These are phyloP conservation scores for Volvox africanus DNA, from an alignment of 139 green algal genomes.

Conservation along the genomic window DNA sequence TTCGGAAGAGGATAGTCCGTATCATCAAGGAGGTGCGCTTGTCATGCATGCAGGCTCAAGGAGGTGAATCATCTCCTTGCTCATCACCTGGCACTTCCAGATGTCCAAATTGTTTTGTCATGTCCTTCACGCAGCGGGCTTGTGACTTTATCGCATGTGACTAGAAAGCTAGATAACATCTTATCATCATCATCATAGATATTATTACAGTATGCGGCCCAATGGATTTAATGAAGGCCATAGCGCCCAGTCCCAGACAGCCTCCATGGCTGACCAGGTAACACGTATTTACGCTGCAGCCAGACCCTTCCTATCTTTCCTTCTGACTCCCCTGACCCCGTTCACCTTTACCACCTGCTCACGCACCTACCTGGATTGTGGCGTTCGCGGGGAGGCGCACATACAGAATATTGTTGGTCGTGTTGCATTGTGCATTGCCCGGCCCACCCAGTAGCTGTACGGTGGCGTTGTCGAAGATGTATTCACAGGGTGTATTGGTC, in stretches of 20 bases:
- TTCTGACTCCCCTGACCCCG: neutral
- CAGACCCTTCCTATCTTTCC: neutral
- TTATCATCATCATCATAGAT: too few species aligned
- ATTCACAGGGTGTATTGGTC: neutral
- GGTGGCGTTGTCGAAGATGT: neutral
- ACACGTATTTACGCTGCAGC: too few species aligned
- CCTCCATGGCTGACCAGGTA: neutral
- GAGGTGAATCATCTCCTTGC: neutral
- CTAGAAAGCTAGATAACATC: too few species aligned
- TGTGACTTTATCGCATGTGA: too few species aligned
- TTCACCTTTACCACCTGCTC: neutral
- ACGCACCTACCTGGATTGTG: neutral
- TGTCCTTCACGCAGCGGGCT: too few species aligned
- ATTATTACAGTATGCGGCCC: too few species aligned
- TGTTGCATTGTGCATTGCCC: neutral
- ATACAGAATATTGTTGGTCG: neutral
- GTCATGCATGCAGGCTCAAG: neutral
- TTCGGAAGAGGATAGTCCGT: neutral
- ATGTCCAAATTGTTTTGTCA: too few species aligned
- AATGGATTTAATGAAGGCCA: neutral
- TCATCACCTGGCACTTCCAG: neutral
- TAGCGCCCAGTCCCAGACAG: neutral
- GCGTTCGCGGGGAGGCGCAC: neutral
- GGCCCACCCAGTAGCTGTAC: neutral
- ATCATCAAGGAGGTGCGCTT: neutral